These are phyloP conservation scores for Pseudocercospora fuligena DNA, from an alignment of 2,329 filamentous ascomycete genomes.

Conservation along the genomic window DNA sequence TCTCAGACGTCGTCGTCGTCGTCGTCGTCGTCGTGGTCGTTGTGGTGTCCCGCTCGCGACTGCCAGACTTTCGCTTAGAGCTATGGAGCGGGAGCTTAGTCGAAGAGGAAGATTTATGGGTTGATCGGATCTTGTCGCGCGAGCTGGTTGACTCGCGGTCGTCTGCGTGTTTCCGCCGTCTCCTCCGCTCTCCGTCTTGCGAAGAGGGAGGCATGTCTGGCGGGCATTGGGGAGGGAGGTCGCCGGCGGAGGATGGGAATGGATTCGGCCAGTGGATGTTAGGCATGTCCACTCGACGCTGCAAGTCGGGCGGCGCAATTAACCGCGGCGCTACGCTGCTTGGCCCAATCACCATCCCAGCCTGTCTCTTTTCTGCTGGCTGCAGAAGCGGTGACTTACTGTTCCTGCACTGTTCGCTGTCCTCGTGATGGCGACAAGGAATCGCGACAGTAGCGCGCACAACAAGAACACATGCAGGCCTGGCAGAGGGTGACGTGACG, in stretches of 20 bases:
- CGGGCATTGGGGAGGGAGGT: constrained; percentile 22
- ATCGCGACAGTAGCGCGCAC: not conserved
- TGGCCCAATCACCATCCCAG: not conserved
- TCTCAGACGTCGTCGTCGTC: constrained; percentile 15
- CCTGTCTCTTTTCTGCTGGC: not conserved
- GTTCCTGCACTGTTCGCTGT: constrained; percentile 3
- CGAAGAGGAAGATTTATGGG: constrained; percentile 35
- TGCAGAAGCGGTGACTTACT: not conserved
- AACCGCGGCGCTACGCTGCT: constrained; percentile 1
- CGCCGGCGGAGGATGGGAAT: not conserved
- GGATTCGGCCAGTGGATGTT: constrained; percentile 6
- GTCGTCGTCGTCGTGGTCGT: constrained; percentile 15
- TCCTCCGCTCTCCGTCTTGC: constrained; percentile 34
- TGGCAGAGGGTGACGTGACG: not conserved
- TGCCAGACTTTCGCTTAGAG: constrained; percentile 31
- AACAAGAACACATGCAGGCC: not conserved
- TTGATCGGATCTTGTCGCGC: constrained; percentile 37
- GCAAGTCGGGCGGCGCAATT: not conserved
- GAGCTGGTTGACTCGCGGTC: constrained; percentile 36
- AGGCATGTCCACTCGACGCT: not conserved
- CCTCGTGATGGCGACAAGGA: not conserved
- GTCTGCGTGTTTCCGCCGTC: constrained; percentile 37
- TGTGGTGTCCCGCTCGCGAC: constrained; percentile 35
- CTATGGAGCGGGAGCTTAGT: constrained; percentile 31
- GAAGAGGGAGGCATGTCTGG: constrained; percentile 17